Evolutionary conservation across 2,329 filamentous ascomycete genomes (phyloP).

Genomic region (Ustulina deusta): DNA sequence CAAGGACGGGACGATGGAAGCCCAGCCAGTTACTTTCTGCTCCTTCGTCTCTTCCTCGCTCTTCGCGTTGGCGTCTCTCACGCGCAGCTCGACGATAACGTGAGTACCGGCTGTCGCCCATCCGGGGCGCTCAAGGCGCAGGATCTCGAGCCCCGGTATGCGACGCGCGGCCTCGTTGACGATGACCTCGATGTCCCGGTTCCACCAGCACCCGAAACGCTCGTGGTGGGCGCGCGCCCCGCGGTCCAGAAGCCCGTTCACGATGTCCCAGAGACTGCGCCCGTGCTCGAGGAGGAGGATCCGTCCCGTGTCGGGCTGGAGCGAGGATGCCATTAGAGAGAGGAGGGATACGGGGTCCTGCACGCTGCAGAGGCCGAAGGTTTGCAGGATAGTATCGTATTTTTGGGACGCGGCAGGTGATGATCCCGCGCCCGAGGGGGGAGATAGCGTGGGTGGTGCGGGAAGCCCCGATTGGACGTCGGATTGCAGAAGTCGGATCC

Average conservation of each 20-base stretch:
- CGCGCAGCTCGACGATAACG: constrained; percentile 68
- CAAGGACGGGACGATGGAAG: constrained; percentile 26
- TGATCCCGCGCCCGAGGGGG: constrained; percentile 52
- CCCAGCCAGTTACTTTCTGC: constrained; percentile 28
- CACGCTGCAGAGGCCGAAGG: constrained; percentile 74
- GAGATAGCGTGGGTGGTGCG: constrained; percentile 52
- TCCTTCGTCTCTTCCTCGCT: constrained; percentile 3
- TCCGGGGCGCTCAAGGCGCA: constrained; percentile 65
- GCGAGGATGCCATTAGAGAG: constrained; percentile 62
- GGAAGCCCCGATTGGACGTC: constrained; percentile 62
- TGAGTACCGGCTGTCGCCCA: constrained; percentile 68
- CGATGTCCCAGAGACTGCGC: constrained; percentile 62
- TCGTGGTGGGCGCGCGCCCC: constrained; percentile 67
- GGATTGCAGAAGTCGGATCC: constrained; percentile 61
- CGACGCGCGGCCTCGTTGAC: constrained; percentile 61
- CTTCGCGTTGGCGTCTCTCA: constrained; percentile 45
- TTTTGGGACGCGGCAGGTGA: constrained; percentile 57
- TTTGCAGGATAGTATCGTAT: constrained; percentile 74
- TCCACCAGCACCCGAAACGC: constrained; percentile 76
- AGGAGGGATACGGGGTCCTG: constrained; percentile 67
- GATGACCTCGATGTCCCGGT: constrained; percentile 69
- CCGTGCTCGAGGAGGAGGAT: constrained; percentile 74
- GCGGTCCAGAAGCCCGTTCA: constrained; percentile 68
- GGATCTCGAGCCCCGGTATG: constrained; percentile 68
- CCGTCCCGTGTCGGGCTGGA: constrained; percentile 67